Evolutionary conservation across 202 grass and related monocot species (phyloP), one percentile per base, ranked within the genome.

Genomic region (Schoenoplectus triqueter): DNA sequence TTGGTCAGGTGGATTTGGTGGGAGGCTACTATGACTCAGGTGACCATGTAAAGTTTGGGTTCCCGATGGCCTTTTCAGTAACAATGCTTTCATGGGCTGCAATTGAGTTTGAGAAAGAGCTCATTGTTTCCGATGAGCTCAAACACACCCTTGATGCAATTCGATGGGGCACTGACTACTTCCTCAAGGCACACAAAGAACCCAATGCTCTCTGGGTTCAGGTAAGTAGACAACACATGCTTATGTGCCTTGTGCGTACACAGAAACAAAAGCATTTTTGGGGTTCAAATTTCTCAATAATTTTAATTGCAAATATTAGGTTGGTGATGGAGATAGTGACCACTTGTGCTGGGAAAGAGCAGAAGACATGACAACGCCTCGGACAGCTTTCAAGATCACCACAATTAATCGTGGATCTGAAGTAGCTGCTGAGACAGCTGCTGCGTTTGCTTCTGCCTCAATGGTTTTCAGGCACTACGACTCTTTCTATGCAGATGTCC

Each of bases 11-110:
- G 3, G 91, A 99, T 83, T 73, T 95, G 80, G 96, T 99, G 0
- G 96, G 96, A 75, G 96, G 96, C 17, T 99, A 99, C 93, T 91
- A 99, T 83, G 96, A 99, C 84, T 80, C 95, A 1, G 93, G 95
- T 50, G 92, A 98, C 82, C 92, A 98, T 52, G 92, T 98, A 4
- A 98, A 95, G 88, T 98, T 98, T 66, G 92, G 92, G 49, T 75
- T 98, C 71, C 96, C 96, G 31, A 92, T 92, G 96, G 96, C 96
- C 1, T 94, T 86, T 84, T 81, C 93, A 15, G 84, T 94, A 85
- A 94, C 93, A 18, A 95, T 94, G 82, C 82, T 99, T 9, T 48
- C 93, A 11, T 95, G 93, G 91, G 75, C 91, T 2, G 90, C 89
- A 19, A 21, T 95, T 8, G 88, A 95, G 86, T 99, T 99, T 88